These are phyloP conservation scores for Annulohypoxylon stygium DNA, from an alignment of 495 filamentous ascomycete genomes.

Conservation along the genomic window DNA sequence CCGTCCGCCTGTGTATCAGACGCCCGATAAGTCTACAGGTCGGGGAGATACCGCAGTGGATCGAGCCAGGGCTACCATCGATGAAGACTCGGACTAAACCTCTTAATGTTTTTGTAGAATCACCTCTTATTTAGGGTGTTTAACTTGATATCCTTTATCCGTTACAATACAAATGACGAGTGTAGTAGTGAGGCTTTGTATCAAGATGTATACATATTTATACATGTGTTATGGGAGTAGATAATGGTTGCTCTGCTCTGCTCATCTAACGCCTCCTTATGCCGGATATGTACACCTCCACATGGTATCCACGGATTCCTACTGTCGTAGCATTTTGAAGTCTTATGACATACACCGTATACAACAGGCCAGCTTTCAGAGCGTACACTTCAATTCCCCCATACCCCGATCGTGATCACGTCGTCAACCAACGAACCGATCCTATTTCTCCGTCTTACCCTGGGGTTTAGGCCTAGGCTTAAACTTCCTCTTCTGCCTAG, in stretches of 20 bases:
- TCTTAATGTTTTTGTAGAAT: conserved; percentile 38
- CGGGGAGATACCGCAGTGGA: conserved; percentile 62
- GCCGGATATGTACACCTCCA: conserved; percentile 19
- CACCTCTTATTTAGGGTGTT: conserved; percentile 18
- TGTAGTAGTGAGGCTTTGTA: conserved; percentile 28
- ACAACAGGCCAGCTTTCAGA: conserved; percentile 5
- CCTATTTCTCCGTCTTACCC: conserved; percentile 40
- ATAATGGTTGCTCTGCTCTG: conserved; percentile 40
- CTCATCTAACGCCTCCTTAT: conserved; percentile 50
- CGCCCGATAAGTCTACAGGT: conserved; percentile 57
- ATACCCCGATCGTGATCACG: background rate
- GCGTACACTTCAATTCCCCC: background rate
- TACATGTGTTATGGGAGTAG: conserved; percentile 47
- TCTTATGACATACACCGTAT: background rate
- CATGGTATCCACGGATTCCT: background rate
- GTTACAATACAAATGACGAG: conserved; percentile 11
- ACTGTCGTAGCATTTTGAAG: background rate
- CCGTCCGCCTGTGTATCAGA: conserved; percentile 67
- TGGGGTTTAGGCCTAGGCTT: background rate
- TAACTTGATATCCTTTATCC: conserved; percentile 39
- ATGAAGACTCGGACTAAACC: conserved; percentile 63
- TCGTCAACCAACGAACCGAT: background rate
- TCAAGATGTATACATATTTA: conserved; percentile 45
- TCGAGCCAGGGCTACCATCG: conserved; percentile 62
- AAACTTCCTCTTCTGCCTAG: background rate